Evolutionary conservation across 2,329 filamentous ascomycete genomes (phyloP).

Genomic region (Myriosclerotinia curreyana): DNA sequence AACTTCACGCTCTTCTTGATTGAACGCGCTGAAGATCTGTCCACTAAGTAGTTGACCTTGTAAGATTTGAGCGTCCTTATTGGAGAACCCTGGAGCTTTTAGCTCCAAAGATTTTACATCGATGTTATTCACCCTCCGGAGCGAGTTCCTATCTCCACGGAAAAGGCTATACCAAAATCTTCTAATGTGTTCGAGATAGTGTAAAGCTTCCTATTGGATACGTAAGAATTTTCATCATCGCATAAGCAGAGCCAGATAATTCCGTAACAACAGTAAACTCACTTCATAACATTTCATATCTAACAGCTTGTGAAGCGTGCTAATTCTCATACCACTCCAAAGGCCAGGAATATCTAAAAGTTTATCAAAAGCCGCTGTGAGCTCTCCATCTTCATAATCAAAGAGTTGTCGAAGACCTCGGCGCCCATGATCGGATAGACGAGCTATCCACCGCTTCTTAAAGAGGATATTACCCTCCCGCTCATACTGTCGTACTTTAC

Average conservation of each 20-base stretch:
- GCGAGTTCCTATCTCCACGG: constrained; percentile 31
- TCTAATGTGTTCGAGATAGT: constrained; percentile 14
- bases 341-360: constrained; percentile 26
- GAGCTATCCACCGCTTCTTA: constrained; percentile 26
- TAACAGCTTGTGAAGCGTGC: constrained; percentile 24
- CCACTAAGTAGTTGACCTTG: constrained; percentile 34
- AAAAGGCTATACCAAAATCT: constrained; percentile 22
- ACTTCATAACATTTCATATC: constrained; percentile 21
- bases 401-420: constrained; percentile 28
- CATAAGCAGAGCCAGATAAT: neutral
- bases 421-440: constrained; percentile 29
- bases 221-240: constrained; percentile 10
- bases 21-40: constrained; percentile 40
- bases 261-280: neutral
- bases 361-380: constrained; percentile 24
- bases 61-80: constrained; percentile 29
- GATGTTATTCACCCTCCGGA: constrained; percentile 35
- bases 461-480: constrained; percentile 24
- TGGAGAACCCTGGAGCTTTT: constrained; percentile 36
- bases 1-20: constrained; percentile 31
- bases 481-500: constrained; percentile 35
- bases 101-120: constrained; percentile 40
- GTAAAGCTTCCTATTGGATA: constrained; percentile 8
- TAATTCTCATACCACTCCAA: constrained; percentile 26
- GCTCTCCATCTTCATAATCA: constrained; percentile 19